These are phyloP conservation scores for Colletotrichum orbiculare DNA, from an alignment of 2,329 filamentous ascomycete genomes.

Conservation along the genomic window DNA sequence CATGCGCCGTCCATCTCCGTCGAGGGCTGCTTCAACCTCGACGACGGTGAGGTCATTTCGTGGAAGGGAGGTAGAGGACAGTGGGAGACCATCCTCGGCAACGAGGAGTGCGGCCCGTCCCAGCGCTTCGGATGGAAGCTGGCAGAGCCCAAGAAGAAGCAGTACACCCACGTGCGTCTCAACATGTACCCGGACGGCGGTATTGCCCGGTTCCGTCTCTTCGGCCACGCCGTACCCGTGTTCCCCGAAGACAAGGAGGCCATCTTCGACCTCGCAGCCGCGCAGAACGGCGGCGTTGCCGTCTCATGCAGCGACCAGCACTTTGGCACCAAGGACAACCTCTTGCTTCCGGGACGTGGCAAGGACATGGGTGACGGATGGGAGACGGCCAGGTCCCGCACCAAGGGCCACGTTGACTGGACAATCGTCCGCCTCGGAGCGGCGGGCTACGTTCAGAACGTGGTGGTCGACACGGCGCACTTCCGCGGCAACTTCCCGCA, in stretches of 20 bases:
- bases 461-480: conserved; percentile 84
- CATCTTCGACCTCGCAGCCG: conserved; percentile 80
- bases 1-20: conserved; percentile 84
- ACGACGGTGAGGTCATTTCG: conserved; percentile 72
- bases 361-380: conserved; percentile 91
- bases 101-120: conserved; percentile 78
- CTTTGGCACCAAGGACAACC: conserved; percentile 83
- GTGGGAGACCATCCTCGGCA: conserved; percentile 78
- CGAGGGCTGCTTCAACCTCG: conserved; percentile 76
- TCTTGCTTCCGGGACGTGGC: conserved; percentile 81
- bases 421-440: conserved; percentile 79
- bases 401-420: conserved; percentile 81
- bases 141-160: conserved; percentile 66
- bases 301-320: conserved; percentile 84
- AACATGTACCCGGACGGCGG: conserved; percentile 90
- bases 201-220: conserved; percentile 83
- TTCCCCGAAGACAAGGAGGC: conserved; percentile 74
- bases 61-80: conserved; percentile 69
- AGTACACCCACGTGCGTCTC: conserved; percentile 82
- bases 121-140: conserved; percentile 81
- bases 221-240: conserved; percentile 79
- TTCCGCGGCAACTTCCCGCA: conserved; percentile 88
- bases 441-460: conserved; percentile 70
- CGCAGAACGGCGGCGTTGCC: conserved; percentile 82
- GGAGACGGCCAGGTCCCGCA: conserved; percentile 83